Evolutionary conservation across 2,329 filamentous ascomycete genomes (phyloP).

Genomic region (Nothomitra cinnamomea): DNA sequence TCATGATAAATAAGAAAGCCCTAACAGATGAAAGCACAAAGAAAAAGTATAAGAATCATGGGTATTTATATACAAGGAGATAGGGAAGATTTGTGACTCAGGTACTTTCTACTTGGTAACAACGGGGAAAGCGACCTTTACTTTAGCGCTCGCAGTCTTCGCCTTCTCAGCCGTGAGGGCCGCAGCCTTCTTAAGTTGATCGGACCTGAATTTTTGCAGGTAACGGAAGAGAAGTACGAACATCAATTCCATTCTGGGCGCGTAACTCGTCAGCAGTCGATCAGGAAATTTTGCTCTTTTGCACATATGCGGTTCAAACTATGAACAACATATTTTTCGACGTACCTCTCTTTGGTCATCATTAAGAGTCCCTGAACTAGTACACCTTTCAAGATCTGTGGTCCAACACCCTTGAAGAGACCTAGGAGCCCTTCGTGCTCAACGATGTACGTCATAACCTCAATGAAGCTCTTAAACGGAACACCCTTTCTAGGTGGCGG

Average conservation of each 20-base stretch:
- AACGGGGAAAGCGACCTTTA: constrained; percentile 33
- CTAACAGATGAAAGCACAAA: too few relatives aligned
- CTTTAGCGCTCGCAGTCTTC: constrained; percentile 12
- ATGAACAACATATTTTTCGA: background rate
- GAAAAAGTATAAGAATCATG: too few relatives aligned
- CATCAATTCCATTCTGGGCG: constrained; percentile 61
- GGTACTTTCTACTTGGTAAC: constrained; percentile 6
- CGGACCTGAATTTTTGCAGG: constrained; percentile 49
- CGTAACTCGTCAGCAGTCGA: background rate
- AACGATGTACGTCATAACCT: constrained; percentile 90
- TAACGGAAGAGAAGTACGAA: constrained; percentile 81
- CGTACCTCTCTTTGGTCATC: constrained; percentile 95
- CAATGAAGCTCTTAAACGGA: constrained; percentile 81
- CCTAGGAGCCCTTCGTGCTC: constrained; percentile 66
- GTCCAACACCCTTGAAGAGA: constrained; percentile 94
- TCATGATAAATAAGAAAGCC: too few relatives aligned
- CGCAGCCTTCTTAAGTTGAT: constrained; percentile 52
- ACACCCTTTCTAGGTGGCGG: constrained; percentile 71
- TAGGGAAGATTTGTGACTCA: too few relatives aligned
- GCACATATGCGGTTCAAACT: constrained; percentile 4
- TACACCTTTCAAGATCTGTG: constrained; percentile 83
- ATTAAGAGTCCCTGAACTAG: constrained; percentile 91
- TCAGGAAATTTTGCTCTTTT: constrained; percentile 5
- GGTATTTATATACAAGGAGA: too few relatives aligned
- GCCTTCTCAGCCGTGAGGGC: constrained; percentile 41